phyloP scores from a whole-genome alignment of 352 stramenopile genomes.

The Globisporangium middletonii region DNA sequence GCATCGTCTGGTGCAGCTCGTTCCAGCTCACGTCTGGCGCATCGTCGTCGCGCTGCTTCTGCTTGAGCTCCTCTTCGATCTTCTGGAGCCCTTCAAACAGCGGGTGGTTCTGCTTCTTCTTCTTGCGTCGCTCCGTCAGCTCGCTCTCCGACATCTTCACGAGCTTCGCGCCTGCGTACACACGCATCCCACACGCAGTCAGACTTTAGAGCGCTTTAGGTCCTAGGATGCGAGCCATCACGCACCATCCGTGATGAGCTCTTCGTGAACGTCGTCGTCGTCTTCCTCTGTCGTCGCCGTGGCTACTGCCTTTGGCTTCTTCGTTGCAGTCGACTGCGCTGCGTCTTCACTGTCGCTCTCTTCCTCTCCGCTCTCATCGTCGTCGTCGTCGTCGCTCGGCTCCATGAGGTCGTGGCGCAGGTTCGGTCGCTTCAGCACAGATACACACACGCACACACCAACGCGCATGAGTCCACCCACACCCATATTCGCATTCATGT shows the following conservation, averaged over 20 bases:
- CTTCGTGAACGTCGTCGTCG: constrained; percentile 52
- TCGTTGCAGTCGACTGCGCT: background rate
- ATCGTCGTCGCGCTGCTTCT: constrained; percentile 44
- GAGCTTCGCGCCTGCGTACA: constrained; percentile 25
- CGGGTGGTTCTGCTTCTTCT: constrained; percentile 35
- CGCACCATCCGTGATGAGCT: constrained; percentile 64
- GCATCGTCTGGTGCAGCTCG: constrained; percentile 63
- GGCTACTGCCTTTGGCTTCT: constrained; percentile 1
- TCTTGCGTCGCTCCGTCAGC: constrained; percentile 19
- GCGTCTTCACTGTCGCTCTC: constrained; percentile 10
- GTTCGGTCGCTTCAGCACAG: constrained; percentile 23
- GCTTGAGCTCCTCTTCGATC: constrained; percentile 60
- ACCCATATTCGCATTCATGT: background rate
- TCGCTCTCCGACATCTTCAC: constrained; percentile 23
- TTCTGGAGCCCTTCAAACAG: constrained; percentile 75
- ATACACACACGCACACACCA: background rate
- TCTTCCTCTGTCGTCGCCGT: constrained; percentile 15
- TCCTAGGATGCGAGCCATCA: background rate
- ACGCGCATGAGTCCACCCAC: background rate
- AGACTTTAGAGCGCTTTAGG: background rate
- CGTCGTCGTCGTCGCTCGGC: constrained; percentile 40
- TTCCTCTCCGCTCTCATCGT: constrained; percentile 34
- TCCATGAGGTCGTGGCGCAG: constrained; percentile 48
- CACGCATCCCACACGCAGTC: background rate
- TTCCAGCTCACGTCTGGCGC: constrained; percentile 74